Evolutionary conservation across 179 eudicot genomes (phyloP).

Genomic region (Monotropa hypopitys): DNA sequence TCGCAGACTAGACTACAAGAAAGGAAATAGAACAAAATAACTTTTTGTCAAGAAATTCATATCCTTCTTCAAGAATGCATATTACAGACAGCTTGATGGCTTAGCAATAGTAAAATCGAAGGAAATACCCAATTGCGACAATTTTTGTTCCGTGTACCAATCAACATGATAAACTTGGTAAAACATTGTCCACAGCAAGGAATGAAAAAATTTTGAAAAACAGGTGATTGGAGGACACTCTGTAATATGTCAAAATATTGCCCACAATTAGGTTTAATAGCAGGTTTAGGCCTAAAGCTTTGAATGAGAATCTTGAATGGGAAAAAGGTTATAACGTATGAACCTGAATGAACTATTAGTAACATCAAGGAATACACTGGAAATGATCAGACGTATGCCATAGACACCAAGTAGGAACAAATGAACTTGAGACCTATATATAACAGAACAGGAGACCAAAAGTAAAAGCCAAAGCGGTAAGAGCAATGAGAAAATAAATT

Average conservation of each 20-base stretch:
- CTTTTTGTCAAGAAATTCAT: background rate
- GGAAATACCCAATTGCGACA: background rate
- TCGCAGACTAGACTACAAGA: background rate
- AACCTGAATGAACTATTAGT: too few relatives aligned
- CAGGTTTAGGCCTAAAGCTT: background rate
- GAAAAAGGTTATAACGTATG: too few relatives aligned
- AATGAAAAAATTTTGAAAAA: background rate
- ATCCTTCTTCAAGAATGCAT: background rate
- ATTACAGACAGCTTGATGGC: background rate
- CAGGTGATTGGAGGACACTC: background rate
- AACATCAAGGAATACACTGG: too few relatives aligned
- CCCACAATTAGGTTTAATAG: background rate
- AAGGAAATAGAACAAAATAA: background rate
- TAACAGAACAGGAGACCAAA: background rate
- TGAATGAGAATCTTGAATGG: too few relatives aligned
- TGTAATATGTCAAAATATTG: background rate
- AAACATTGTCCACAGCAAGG: background rate
- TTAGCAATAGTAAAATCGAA: background rate
- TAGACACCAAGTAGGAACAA: background rate
- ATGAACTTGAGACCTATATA: background rate
- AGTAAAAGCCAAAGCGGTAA: background rate
- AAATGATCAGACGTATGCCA: too few relatives aligned
- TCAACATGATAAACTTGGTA: background rate
- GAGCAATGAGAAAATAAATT: background rate
- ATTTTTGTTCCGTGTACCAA: background rate